Evolutionary conservation across 1,139 yeast species (phyloP), one percentile per base, ranked within the genome.

Genomic region (Hansenula anomala): DNA sequence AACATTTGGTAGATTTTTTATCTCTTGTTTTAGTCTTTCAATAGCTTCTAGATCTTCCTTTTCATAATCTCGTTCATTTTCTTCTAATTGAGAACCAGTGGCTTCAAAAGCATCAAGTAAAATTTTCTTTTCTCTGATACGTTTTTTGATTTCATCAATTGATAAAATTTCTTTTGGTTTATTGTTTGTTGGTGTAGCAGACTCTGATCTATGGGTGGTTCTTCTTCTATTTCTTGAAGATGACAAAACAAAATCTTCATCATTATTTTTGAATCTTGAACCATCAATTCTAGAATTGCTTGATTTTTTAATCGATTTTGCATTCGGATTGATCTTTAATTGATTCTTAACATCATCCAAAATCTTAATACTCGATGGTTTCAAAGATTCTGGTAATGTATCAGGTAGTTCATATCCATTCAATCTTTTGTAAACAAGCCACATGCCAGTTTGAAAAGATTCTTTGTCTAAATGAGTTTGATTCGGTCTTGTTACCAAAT

Each of bases 401-500:
- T 69, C 69, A 8, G 97, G 97, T 40, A 88, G 65, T 28, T 85
- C 84, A 49, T 73, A 71, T 0, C 90, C 90, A 55, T 82, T 83
- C 54, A 84, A 65, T 47, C 87, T 69, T 56, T 89, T 73, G 60
- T 84, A 84, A 27, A 84, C 85, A 47, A 84, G 65, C 63, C 84
- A 90, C 94, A 84, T 84, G 18, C 92, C 92, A 34, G 83, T 82
- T 0, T 89, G 82, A 63, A 84, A 84, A 52, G 83, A 89, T 58
- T 84, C 90, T 52, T 77, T 80, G 56, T 82, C 83, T 49, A 84
- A 69, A 56, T 77, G 80, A 2, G 92, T 89, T 41, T 80, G 72
- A 54, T 83, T 82, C 39, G 80, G 78, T 17, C 77, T 69, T 55
- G 85, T 90, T 28, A 84, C 76, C 47, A 84, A 67, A 39, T 84